Evolutionary conservation across 2,329 filamentous ascomycete genomes (phyloP).

Genomic region (Tetracladium maxilliforme): DNA sequence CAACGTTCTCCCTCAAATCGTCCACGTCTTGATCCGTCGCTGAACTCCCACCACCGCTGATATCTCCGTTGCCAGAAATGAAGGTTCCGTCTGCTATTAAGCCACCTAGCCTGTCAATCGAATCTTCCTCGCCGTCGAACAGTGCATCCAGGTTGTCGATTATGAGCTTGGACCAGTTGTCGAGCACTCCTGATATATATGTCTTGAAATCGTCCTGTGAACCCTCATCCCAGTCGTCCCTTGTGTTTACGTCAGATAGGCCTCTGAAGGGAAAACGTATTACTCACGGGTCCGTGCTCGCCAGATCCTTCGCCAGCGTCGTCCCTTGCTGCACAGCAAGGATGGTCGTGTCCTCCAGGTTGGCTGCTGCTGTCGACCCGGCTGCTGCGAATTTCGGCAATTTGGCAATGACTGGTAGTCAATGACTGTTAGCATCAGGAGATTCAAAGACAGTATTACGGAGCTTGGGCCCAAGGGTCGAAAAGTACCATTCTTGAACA

Average conservation of each 20-base stretch:
- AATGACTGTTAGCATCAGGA: too few species aligned
- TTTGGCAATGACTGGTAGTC: too few species aligned
- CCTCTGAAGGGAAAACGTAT: too few species aligned
- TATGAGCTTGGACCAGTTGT: neutral
- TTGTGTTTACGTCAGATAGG: too few species aligned
- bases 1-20: neutral
- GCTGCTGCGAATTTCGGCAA: conserved; percentile 7
- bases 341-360: conserved; percentile 12
- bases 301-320: conserved; percentile 13
- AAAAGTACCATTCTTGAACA: conserved; percentile 14
- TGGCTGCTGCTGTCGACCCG: conserved; percentile 7
- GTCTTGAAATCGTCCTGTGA: conserved; percentile 10
- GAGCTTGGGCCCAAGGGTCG: too few species aligned
- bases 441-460: too few species aligned
- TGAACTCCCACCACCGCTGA: too few species aligned
- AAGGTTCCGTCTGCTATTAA: conserved; percentile 1
- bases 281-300: conserved; percentile 1
- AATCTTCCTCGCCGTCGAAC: conserved; percentile 1
- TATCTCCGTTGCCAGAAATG: too few species aligned
- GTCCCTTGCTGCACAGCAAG: conserved; percentile 11
- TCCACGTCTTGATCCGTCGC: neutral
- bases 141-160: neutral
- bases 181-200: neutral
- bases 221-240: conserved; percentile 10
- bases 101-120: conserved; percentile 1